Evolutionary conservation across 1,284 basidiomycete genomes (phyloP), one percentile per base, ranked within the genome.

Genomic region (Boletus calvinii): DNA sequence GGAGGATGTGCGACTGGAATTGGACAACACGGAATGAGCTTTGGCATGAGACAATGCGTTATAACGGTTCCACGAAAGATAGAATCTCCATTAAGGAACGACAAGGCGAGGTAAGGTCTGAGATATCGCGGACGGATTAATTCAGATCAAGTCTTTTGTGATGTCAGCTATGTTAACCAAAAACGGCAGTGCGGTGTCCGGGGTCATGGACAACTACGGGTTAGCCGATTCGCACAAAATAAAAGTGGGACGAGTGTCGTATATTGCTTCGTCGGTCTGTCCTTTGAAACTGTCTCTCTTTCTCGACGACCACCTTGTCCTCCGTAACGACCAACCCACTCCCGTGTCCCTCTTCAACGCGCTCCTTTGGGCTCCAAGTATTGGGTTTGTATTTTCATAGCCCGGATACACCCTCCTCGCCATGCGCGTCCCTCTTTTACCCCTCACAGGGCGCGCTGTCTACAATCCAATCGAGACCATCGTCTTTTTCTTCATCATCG

Each of bases 401-500:
- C n/a, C 29, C 15, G 10, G 3, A 12, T 17, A 37, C 29, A 30
- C 39, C 1, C 17, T 12, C 34, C 4, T 9, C 17, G 50, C 54
- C 40, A 81, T 86, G 78, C 76, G 83, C 42, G 76, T 80, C 11
- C 59, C 85, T 22, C 71, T 85, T 36, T 72, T 81, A 37, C 82
- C 84, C 0, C 74, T 87, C 58, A 84, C 84, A 6, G 77, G 78
- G 10, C 82, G 84, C 56, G 81, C 84, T 2, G 83, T 82, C 18
- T 81, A 81, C 67, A 81, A 74, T 3, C 85, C 85, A 44, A 87
- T 87, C 52, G 94, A 98, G 70, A 87, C 90, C 20, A 92, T 96
- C 60, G 92, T 96, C 51, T 82, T 85, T 65, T 88, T 91, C 72
- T 92, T 87, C 68, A 83, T 94, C 65, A 71, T 94, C 55, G 89